Evolutionary conservation across 148 eudicot species (phyloP).

Genomic region (Persicaria maculosa): DNA sequence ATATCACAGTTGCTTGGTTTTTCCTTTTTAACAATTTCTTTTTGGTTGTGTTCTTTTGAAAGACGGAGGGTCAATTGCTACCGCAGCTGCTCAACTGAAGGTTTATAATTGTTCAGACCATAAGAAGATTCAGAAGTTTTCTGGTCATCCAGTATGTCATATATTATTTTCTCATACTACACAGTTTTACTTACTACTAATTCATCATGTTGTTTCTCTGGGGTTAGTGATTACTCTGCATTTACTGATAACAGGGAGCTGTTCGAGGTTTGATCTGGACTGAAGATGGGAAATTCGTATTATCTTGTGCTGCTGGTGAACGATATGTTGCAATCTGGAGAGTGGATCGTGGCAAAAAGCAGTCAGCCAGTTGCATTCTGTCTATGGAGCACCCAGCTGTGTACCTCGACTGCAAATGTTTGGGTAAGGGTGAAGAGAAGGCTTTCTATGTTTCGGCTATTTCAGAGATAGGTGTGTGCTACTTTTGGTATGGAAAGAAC

Average conservation of each 20-base stretch:
- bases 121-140: conserved; percentile 82
- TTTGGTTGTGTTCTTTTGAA: conserved; percentile 11
- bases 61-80: conserved; percentile 81
- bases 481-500: conserved; percentile 72
- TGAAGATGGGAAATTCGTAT: conserved; percentile 64
- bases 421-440: conserved; percentile 32
- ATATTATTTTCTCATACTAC: background rate
- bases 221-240: background rate
- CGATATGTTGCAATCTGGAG: conserved; percentile 86
- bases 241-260: conserved; percentile 44
- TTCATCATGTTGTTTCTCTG: background rate
- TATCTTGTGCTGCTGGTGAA: conserved; percentile 81
- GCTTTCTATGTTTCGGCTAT: conserved; percentile 57
- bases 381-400: conserved; percentile 96
- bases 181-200: background rate
- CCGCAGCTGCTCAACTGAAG: conserved; percentile 90
- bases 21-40: conserved; percentile 1
- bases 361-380: conserved; percentile 65
- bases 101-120: conserved; percentile 52
- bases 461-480: conserved; percentile 81
- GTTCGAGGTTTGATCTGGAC: conserved; percentile 77
- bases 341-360: conserved; percentile 70
- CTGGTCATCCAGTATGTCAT: conserved; percentile 87
- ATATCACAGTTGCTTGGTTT: background rate
- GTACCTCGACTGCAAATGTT: conserved; percentile 49